Evolutionary conservation across 1,284 basidiomycete genomes (phyloP).

Genomic region (Malassezia brasiliensis): DNA sequence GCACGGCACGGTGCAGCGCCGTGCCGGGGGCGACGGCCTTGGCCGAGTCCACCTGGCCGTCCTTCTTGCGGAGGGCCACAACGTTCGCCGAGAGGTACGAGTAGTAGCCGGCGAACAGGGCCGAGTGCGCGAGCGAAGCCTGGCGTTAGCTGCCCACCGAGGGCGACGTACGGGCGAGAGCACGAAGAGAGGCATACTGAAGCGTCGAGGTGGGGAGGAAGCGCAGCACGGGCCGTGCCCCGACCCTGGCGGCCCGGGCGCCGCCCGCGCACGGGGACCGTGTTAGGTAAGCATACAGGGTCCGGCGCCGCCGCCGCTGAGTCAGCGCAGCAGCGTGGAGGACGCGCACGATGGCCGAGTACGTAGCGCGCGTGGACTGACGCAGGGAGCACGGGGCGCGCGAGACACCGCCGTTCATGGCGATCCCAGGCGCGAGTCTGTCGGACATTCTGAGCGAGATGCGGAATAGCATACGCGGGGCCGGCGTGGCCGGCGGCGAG

Average conservation of each 20-base stretch:
- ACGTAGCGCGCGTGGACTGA: slow-evolving; percentile 1
- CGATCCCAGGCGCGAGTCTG: background rate
- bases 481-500: background rate
- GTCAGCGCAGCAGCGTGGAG: background rate
- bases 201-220: background rate
- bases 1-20: slow-evolving; percentile 15
- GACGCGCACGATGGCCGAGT: slow-evolving; percentile 12
- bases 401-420: background rate
- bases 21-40: slow-evolving; percentile 21
- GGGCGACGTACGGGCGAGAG: slow-evolving; percentile 17
- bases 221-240: background rate
- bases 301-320: background rate
- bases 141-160: background rate
- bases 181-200: slow-evolving; percentile 47
- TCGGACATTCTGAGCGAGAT: slow-evolving; percentile 7
- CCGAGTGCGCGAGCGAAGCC: slow-evolving; percentile 47
- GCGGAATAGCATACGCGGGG: background rate
- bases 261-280: background rate
- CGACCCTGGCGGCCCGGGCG: background rate
- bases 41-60: slow-evolving; percentile 15
- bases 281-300: background rate
- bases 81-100: slow-evolving; percentile 39
- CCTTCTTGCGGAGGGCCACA: slow-evolving; percentile 20
- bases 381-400: slow-evolving; percentile 5
- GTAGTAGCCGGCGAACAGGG: slow-evolving; percentile 44